Evolutionary conservation across 2,329 filamentous ascomycete species (phyloP).

Genomic region (Phialophora expanda): DNA sequence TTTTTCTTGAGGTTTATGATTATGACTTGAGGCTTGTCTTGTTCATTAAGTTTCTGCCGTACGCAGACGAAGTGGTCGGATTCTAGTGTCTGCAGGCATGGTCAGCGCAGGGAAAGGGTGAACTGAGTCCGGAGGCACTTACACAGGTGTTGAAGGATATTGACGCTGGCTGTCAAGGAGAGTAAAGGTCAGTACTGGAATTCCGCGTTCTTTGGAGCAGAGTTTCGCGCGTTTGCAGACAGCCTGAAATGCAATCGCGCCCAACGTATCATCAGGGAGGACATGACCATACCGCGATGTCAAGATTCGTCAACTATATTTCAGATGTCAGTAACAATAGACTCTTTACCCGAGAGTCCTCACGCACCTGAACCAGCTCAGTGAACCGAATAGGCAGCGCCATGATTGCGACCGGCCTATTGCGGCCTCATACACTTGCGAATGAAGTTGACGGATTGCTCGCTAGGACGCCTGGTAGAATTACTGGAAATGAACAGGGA

Average conservation of each 20-base stretch:
- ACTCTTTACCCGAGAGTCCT: not conserved
- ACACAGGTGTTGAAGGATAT: conserved; percentile 90
- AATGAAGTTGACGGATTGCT: conserved; percentile 26
- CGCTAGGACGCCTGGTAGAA: conserved; percentile 8
- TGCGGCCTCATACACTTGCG: conserved; percentile 38
- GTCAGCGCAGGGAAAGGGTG: conserved; percentile 35
- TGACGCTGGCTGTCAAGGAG: conserved; percentile 62
- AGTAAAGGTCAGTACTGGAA: conserved; percentile 39
- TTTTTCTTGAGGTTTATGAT: conserved; percentile 97
- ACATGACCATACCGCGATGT: conserved; percentile 58
- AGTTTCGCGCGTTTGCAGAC: conserved; percentile 1
- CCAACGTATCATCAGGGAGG: conserved; percentile 25
- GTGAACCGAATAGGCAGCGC: conserved; percentile 88
- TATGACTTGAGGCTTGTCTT: conserved; percentile 87
- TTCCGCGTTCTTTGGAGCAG: not conserved
- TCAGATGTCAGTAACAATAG: conserved; percentile 45
- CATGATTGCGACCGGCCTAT: conserved; percentile 52
- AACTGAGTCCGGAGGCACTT: conserved; percentile 49
- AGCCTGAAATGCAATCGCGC: conserved; percentile 36
- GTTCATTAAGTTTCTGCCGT: conserved; percentile 87
- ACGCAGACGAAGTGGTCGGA: conserved; percentile 97
- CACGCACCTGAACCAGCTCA: conserved; percentile 77
- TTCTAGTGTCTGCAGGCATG: conserved; percentile 78
- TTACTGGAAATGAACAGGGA: conserved; percentile 15
- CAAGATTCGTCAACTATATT: conserved; percentile 58